Conservation (phyloP, 192 early-diverging fungal genomes). For the Umbelopsis sp. region DNA sequence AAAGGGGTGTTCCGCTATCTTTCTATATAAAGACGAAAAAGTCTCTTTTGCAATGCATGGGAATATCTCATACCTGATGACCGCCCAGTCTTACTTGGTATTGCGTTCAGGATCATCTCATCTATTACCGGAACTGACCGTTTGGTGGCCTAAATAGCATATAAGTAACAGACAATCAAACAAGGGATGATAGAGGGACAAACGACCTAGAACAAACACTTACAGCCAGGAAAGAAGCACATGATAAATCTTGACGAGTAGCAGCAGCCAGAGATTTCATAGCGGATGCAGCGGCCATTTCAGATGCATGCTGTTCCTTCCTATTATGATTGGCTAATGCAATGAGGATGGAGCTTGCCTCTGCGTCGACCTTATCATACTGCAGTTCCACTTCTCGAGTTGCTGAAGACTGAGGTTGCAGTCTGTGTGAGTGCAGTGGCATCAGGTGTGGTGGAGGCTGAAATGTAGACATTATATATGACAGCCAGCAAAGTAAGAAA, state of each 20-base stretch:
- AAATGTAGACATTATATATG: slow-evolving; percentile 10
- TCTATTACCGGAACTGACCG: slow-evolving; percentile 4
- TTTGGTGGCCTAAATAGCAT: slow-evolving; percentile 6
- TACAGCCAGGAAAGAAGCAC: slow-evolving; percentile 12
- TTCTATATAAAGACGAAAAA: background rate
- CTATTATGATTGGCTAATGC: slow-evolving; percentile 34
- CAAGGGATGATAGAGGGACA: background rate
- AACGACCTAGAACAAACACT: background rate
- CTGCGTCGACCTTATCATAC: slow-evolving; percentile 40
- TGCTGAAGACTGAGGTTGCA: slow-evolving; percentile 35
- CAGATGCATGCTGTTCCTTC: slow-evolving; percentile 18
- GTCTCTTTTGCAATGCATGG: too few relatives aligned
- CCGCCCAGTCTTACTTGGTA: background rate
- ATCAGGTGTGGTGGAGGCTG: slow-evolving; percentile 18
- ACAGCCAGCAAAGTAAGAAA: background rate
- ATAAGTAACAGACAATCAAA: background rate
- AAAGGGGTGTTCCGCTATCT: background rate
- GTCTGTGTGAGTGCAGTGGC: slow-evolving; percentile 13
- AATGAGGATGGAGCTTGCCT: slow-evolving; percentile 40
- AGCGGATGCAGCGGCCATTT: slow-evolving; percentile 19
- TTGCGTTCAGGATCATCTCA: background rate
- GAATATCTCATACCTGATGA: background rate
- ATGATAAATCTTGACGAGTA: slow-evolving; percentile 17
- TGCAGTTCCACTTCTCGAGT: slow-evolving; percentile 33
- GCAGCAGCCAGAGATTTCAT: slow-evolving; percentile 20